Evolutionary conservation across 2,329 filamentous ascomycete species (phyloP).

Genomic region (Cercospora canescens): DNA sequence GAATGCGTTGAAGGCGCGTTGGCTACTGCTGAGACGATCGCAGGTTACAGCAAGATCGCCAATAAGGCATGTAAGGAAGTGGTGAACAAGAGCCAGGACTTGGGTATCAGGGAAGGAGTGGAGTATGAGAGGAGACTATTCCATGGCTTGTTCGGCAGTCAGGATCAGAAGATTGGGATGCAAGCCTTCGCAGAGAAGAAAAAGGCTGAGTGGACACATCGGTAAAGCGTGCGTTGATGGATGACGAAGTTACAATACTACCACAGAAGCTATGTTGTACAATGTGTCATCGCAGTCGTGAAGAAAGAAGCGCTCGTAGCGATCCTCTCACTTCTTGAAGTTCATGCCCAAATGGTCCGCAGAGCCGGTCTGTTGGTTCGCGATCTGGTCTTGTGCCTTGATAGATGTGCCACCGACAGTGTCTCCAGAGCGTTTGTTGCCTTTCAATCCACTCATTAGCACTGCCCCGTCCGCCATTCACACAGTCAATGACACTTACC

Average conservation of each 20-base stretch:
- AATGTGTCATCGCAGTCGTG: constrained; percentile 7
- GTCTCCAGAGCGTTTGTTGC: constrained; percentile 24
- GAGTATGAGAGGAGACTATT: constrained; percentile 94
- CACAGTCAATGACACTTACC: constrained; percentile 4
- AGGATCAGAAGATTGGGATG: constrained; percentile 95
- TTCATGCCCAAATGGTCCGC: constrained; percentile 35
- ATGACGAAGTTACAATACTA: background rate
- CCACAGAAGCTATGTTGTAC: background rate
- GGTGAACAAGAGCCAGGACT: constrained; percentile 98
- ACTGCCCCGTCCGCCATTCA: background rate
- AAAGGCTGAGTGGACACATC: constrained; percentile 86
- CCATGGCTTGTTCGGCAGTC: constrained; percentile 87
- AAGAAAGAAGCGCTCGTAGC: background rate
- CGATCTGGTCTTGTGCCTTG: constrained; percentile 29
- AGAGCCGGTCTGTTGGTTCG: constrained; percentile 32
- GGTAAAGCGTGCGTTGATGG: constrained; percentile 35
- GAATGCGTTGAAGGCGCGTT: constrained; percentile 79
- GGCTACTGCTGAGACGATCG: constrained; percentile 85
- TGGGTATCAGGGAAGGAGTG: constrained; percentile 82
- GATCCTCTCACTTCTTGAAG: constrained; percentile 25
- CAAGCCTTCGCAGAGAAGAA: constrained; percentile 93
- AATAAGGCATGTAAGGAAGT: constrained; percentile 92
- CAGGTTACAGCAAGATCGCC: constrained; percentile 80
- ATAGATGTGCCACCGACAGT: constrained; percentile 30
- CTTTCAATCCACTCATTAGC: background rate